Evolutionary conservation across 345 rosid species (phyloP).

Genomic region (Cochlearia excelsa): DNA sequence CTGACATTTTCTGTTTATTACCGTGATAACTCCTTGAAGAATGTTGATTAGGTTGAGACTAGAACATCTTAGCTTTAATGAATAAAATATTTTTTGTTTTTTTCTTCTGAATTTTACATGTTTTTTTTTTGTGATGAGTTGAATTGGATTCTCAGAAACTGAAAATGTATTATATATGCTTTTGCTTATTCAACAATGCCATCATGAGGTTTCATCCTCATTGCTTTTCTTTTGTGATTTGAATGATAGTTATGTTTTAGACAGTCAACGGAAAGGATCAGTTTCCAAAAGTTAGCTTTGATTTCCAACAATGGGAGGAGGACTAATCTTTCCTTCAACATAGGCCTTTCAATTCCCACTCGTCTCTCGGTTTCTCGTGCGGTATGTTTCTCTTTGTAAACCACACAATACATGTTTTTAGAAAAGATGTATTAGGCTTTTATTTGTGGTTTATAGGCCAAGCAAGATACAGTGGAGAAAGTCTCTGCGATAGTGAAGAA

Average conservation of each 20-base stretch:
- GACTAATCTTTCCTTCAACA: slow-evolving; percentile 39
- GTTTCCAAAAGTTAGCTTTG: slow-evolving; percentile 35
- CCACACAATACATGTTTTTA: background rate
- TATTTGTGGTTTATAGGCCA: slow-evolving; percentile 44
- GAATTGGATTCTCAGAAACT: too few relatives aligned
- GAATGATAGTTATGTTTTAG: background rate
- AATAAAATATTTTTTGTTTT: too few relatives aligned
- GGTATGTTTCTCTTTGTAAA: slow-evolving; percentile 39
- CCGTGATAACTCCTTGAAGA: too few relatives aligned
- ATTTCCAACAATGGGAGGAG: slow-evolving; percentile 39
- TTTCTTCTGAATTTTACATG: too few relatives aligned
- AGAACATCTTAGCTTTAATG: background rate
- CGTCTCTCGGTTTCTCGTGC: slow-evolving; percentile 55
- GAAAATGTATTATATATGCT: too few relatives aligned
- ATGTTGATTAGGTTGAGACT: background rate
- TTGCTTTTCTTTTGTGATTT: background rate
- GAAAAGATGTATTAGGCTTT: background rate
- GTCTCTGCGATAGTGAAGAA: slow-evolving; percentile 61
- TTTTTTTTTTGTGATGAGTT: too few relatives aligned
- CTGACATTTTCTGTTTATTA: too few relatives aligned
- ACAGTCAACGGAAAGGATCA: slow-evolving; percentile 37
- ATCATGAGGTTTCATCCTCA: background rate
- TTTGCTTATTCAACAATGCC: too few relatives aligned
- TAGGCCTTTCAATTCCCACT: slow-evolving; percentile 33
- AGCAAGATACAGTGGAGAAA: slow-evolving; percentile 55